These are phyloP conservation scores for Carex cristatella DNA, from an alignment of 176 grass and related monocot species.

Conservation along the genomic window DNA sequence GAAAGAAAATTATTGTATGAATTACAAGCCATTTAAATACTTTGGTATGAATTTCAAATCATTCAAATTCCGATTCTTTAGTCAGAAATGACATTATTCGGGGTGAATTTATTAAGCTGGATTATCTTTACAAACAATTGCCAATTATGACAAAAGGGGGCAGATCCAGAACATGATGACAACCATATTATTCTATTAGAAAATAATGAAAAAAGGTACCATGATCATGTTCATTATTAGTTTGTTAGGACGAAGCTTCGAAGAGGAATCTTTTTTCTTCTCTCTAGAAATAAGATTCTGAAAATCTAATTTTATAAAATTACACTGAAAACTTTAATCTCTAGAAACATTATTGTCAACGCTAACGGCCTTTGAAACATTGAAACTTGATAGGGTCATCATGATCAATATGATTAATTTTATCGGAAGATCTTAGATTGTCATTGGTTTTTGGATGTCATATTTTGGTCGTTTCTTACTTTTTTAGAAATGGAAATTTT, in stretches of 20 bases:
- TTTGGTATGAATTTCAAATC: not conserved
- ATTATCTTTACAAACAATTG: not conserved
- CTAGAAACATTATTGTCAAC: not conserved
- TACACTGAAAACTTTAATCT: not conserved
- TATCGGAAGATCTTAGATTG: not conserved
- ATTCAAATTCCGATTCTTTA: not conserved
- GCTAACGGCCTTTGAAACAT: not conserved
- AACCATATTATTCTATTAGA: not conserved
- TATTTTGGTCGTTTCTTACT: too few species aligned
- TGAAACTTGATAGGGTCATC: not conserved
- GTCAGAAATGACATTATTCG: not conserved
- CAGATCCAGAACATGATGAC: not conserved
- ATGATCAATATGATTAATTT: not conserved
- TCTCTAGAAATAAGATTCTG: not conserved
- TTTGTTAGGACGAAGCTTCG: not conserved
- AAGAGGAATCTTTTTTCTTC: not conserved
- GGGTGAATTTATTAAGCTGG: not conserved
- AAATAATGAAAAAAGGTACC: not conserved
- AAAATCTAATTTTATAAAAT: not conserved
- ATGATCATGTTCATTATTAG: not conserved
- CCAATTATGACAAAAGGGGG: not conserved
- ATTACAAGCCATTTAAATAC: not conserved
- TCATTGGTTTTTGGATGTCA: not conserved
- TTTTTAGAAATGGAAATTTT: not conserved
- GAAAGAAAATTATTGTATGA: not conserved